Evolutionary conservation across 2,329 filamentous ascomycete genomes (phyloP), one percentile per base, ranked within the genome.

Genomic region (Colletotrichum incanum): DNA sequence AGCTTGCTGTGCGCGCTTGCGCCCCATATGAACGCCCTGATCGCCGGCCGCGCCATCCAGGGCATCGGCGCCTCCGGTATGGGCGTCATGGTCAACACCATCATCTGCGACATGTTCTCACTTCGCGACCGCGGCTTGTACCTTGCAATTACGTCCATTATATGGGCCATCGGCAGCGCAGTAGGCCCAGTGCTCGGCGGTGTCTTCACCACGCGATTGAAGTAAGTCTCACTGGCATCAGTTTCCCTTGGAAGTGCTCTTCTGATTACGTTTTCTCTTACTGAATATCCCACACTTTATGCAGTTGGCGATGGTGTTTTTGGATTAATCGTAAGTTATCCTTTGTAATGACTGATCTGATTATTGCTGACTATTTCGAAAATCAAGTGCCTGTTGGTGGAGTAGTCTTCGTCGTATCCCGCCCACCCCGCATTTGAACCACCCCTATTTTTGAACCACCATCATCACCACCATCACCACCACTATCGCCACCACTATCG

Each of bases 1-100:
- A 89, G 87, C 45, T 78, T 90, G 39, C 76, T 90, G 1, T 89
- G 87, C 74, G 89, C 85, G 43, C 78, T 89, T 5, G 85, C 85
- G 60, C 79, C 78, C 54, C 84, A 70, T 49, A 76, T 78, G 28
- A 67, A 68, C 1, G 82, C 85, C 65, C 77, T 91, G n/a, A 84
- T 86, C 64, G 72, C 79, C 14, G 79, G 79, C 20, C 79, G 80
- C 9, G 79, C 82, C 2, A 77, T 84, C 28, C 85, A 87, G 75
- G 85, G 86, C 11, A 78, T 87, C 1, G 85, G 85, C 9, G 85
- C 81, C 12, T 86, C 84, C 1, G 85, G 84, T 0, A 83, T 86
- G n/a, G 86, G 85, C 72, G 82, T 84, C 5, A 78, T 87, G 49
- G 80, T 81, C 16, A 80, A 77, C 5, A 78, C 82, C 31, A 80